Percentiles rank a stretch among this genome's conserved stretches.
phyloP scores from a whole-genome alignment of 768 basidiomycete species.

The Sistotremastrum suecicum region DNA sequence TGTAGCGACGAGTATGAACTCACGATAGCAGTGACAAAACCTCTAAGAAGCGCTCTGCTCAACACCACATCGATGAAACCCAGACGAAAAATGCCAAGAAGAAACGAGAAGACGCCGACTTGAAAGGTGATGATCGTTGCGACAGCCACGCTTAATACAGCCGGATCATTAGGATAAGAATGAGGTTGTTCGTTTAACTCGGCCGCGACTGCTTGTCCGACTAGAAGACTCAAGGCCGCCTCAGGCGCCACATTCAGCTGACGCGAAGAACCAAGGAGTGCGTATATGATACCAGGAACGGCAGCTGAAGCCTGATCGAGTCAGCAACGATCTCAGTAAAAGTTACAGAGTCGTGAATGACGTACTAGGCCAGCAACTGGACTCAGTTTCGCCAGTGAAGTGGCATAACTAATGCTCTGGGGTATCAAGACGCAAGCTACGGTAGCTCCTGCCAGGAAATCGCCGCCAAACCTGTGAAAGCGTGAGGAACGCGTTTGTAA shows the following conservation, averaged over 20 bases:
- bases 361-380: conserved; percentile 76
- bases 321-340: not conserved
- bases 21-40: conserved; percentile 69
- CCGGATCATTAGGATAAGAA: conserved; percentile 26
- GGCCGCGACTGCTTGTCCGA: conserved; percentile 76
- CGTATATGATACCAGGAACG: conserved; percentile 80
- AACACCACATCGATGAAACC: conserved; percentile 92
- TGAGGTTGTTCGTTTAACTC: conserved; percentile 39
- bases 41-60: conserved; percentile 74
- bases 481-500: conserved; percentile 20
- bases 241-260: conserved; percentile 82
- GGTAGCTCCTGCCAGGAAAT: conserved; percentile 75
- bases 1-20: not conserved
- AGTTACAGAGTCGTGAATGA: conserved; percentile 1
- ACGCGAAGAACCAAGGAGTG: conserved; percentile 73
- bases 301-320: conserved; percentile 58
- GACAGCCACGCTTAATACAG: conserved; percentile 48
- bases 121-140: conserved; percentile 77
- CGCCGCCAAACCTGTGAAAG: conserved; percentile 37
- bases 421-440: conserved; percentile 77
- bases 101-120: conserved; percentile 76
- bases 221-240: conserved; percentile 72
- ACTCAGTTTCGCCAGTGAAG: conserved; percentile 71
- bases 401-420: conserved; percentile 84
- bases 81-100: conserved; percentile 75